Evolutionary conservation across 1,284 basidiomycete genomes (phyloP), one percentile per base, ranked within the genome.

Genomic region (Vanrija sp.): DNA sequence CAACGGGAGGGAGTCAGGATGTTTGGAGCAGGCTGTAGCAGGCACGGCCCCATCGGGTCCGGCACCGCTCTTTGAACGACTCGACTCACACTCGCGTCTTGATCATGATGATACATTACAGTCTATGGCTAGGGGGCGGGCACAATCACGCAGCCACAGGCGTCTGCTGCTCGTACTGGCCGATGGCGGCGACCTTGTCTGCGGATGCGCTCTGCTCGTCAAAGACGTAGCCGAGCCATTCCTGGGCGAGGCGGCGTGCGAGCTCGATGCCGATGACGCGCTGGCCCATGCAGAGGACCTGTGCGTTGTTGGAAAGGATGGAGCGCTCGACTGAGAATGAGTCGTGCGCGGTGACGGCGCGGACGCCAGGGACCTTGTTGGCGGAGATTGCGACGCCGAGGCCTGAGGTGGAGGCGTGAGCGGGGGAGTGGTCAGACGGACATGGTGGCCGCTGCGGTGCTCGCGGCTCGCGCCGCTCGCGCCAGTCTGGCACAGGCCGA

Each of bases 261-360:
- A 79, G 65, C 59, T 79, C 78, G 38, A 77, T 63, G 12, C 78
- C 78, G 28, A 80, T 69, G 19, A 80, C 78, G 16, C 78, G 62
- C 62, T 79, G 78, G 29, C 78, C 78, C 54, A 80, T 70, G 67
- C 76, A 78, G 7, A 80, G 67, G 21, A 79, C 72, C 63, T 80
- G 78, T 23, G 74, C 76, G 59, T 80, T 71, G 62, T 80, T 79
- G 46, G 71, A 74, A 43, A 79, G 72, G 49, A 80, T 65, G 21
- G 76, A 64, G 12, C 78, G 65, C 61, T 79, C 78, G 49, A 79
- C 78, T 34, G 72, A 75, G 69, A 77, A 79, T 3, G 69, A 69
- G 60, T 80, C 78, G 67, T 78, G 77, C 0, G 76, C 76, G 25
- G 74, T 75, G 12, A 72, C 74, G 34, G 73, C 74, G 34, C 78